A percentile compares a stretch with the other conserved stretches of the same genome.
Evolutionary conservation across 2,329 filamentous ascomycete species (phyloP).

Genomic region (Acrocalymma vagum): DNA sequence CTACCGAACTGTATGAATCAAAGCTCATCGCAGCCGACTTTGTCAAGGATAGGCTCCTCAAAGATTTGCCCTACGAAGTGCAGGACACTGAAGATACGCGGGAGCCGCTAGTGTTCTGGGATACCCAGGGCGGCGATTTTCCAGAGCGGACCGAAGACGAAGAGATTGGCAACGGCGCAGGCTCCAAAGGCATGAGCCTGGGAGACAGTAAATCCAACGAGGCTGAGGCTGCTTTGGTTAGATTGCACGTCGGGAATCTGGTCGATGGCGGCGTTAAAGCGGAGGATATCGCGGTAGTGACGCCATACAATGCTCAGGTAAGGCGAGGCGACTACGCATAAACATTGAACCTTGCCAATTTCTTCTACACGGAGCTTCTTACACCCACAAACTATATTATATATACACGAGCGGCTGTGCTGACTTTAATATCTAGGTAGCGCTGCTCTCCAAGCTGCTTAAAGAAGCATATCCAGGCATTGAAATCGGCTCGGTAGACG

Average conservation of each 20-base stretch:
- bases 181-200: constrained; percentile 59
- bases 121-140: constrained; percentile 95
- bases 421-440: constrained; percentile 63
- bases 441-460: constrained; percentile 76
- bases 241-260: constrained; percentile 77
- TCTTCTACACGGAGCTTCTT: too few relatives aligned
- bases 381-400: constrained; percentile 2
- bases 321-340: constrained; percentile 36
- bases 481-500: constrained; percentile 95
- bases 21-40: constrained; percentile 81
- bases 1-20: constrained; percentile 83
- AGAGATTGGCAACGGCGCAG: constrained; percentile 60
- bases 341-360: constrained; percentile 11
- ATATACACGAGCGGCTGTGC: constrained; percentile 15
- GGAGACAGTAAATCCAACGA: constrained; percentile 90
- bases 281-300: constrained; percentile 90
- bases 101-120: constrained; percentile 90
- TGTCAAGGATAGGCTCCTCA: constrained; percentile 79
- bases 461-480: constrained; percentile 84
- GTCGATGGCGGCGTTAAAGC: constrained; percentile 81
- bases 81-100: constrained; percentile 83
- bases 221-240: constrained; percentile 84
- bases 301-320: constrained; percentile 94
- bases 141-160: constrained; percentile 83
- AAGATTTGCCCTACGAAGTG: constrained; percentile 79